Base-by-base conservation (phyloP, 306 rosid species). In the Mimosa bimucronata region DNA sequence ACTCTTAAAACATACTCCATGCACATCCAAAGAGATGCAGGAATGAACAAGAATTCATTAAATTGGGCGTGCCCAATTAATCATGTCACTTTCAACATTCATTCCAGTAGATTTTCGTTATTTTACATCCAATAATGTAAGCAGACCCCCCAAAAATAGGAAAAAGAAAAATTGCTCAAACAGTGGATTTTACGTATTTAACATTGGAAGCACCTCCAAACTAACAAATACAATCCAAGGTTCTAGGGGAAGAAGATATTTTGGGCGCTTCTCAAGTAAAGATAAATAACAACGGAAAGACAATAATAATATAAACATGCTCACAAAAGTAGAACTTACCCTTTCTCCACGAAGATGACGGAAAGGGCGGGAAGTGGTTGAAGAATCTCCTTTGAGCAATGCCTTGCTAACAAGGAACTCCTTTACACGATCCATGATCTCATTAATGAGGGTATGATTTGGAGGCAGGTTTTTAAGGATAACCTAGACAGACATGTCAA, bases 381-480 rank as follows among this genome's bases (percentile, higher is more conserved):
- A 88, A 69, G 93, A 81, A 81, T 91, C 98, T 81, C 94, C 98
- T 82, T 91, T 91, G 38, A 95, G 81, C 81, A 93, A 88, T 71
- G 92, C 91, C 87, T 89, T 90, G 83, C 97, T 90, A 81, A 89
- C 90, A 73, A 93, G 99, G 86, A 92, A 93, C 53, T 84, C 93
- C 88, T 93, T 90, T 83, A 95, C 97, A 77, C 76, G 86, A 71
- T 88, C 90, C 77, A 79, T 81, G 76, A 95, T 95, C 91, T 95
- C 98, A 74, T 90, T 82, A 78, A 90, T 90, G 77, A 95, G 92
- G 46, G 94, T 78, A 80, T 86, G 94, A 77, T 88, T 95, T 74
- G 99, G 99, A 19, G 99, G 97, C 61, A 93, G 92, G 84, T 91
- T 91, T 86, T 95, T 93, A 58, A 91, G 92, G 85, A 84, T 85